phyloP scores from a whole-genome alignment of 1,284 basidiomycete genomes.

The Phaffia rhodozyma region DNA sequence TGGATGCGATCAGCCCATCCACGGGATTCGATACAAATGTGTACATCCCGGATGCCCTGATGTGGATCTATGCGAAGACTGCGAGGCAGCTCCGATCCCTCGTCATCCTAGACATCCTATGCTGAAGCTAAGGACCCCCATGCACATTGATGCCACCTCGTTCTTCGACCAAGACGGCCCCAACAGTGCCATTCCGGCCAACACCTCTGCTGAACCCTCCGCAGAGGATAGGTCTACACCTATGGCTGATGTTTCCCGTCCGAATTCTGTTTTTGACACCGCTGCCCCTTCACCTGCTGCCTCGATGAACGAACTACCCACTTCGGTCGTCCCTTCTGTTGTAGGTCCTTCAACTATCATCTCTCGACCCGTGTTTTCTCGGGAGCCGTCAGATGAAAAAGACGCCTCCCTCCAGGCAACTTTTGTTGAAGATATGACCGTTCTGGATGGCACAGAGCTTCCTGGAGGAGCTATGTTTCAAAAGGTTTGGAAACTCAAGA shows the following conservation, averaged over 20 bases:
- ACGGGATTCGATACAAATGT: conserved; percentile 48
- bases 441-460: conserved; percentile 60
- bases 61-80: conserved; percentile 63
- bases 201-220: no score
- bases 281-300: no score
- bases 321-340: no score
- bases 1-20: conserved; percentile 46
- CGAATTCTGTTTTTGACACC: no score
- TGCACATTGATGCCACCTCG: neutral
- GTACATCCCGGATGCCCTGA: conserved; percentile 60
- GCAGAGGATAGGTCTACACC: no score
- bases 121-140: conserved; percentile 48
- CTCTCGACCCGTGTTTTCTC: no score
- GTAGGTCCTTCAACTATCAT: no score
- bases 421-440: conserved; percentile 55
- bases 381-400: no score
- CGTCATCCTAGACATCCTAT: conserved; percentile 62
- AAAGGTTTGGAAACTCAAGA: conserved; percentile 58
- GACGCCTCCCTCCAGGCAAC: conserved; percentile 39
- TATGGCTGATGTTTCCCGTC: no score
- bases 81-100: conserved; percentile 62
- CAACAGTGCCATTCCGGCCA: no score
- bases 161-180: neutral
- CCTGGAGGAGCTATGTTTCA: conserved; percentile 72
- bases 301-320: no score